A percentile compares a stretch with the other conserved stretches of the same genome.
Evolutionary conservation across 2,329 filamentous ascomycete genomes (phyloP).

Genomic region (Tolypocladium album): DNA sequence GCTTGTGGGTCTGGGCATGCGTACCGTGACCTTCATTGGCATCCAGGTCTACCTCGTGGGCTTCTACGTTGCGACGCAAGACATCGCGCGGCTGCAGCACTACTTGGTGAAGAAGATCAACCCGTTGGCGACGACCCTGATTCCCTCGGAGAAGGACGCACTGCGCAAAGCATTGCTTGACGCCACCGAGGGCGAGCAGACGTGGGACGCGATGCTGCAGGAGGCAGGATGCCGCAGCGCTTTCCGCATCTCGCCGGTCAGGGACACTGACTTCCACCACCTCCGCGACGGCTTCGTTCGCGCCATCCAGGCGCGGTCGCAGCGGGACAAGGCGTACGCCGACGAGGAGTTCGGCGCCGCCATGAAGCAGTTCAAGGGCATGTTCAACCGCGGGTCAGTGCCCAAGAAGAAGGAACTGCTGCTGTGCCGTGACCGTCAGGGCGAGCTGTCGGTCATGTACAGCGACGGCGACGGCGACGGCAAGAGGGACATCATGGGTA

Average conservation of each 20-base stretch:
- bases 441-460: slow-evolving; percentile 58
- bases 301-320: slow-evolving; percentile 65
- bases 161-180: slow-evolving; percentile 62
- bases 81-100: slow-evolving; percentile 71
- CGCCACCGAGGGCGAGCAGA: slow-evolving; percentile 53
- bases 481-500: slow-evolving; percentile 50
- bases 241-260: slow-evolving; percentile 78
- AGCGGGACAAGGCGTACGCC: slow-evolving; percentile 42
- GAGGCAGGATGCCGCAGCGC: slow-evolving; percentile 60
- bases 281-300: slow-evolving; percentile 85
- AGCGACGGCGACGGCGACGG: slow-evolving; percentile 44
- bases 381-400: slow-evolving; percentile 75
- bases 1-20: slow-evolving; percentile 75
- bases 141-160: slow-evolving; percentile 68
- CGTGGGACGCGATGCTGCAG: slow-evolving; percentile 64
- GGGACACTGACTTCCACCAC: slow-evolving; percentile 90
- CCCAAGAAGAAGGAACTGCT: slow-evolving; percentile 73
- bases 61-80: slow-evolving; percentile 76
- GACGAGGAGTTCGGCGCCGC: slow-evolving; percentile 69
- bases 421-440: slow-evolving; percentile 54
- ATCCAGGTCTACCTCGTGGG: slow-evolving; percentile 95
- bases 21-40: slow-evolving; percentile 78
- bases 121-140: slow-evolving; percentile 68
- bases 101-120: slow-evolving; percentile 68
- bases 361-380: slow-evolving; percentile 64